Conservation (phyloP, 768 basidiomycete genomes). For the Trichaptum fuscoviolaceum region DNA sequence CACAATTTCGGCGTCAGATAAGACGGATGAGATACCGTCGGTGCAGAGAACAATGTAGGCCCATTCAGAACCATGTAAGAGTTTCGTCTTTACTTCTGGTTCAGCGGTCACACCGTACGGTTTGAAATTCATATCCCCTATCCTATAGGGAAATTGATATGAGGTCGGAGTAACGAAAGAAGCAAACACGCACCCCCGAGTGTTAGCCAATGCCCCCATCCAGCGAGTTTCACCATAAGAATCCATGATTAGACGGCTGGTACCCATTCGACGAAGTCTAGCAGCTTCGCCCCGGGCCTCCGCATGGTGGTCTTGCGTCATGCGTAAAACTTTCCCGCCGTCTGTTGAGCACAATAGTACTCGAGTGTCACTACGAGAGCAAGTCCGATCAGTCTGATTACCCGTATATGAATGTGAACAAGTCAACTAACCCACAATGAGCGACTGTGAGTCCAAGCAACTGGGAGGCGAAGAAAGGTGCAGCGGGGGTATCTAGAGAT, state of each 20-base stretch:
- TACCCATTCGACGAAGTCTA: constrained; percentile 84
- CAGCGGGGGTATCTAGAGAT: constrained; percentile 72
- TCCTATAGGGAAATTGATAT: constrained; percentile 34
- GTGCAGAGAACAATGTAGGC: constrained; percentile 87
- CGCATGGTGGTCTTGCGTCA: constrained; percentile 96
- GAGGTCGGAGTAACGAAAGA: constrained; percentile 4
- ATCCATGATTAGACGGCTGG: constrained; percentile 83
- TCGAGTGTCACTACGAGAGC: constrained; percentile 68
- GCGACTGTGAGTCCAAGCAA: constrained; percentile 80
- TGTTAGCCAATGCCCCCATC: constrained; percentile 95
- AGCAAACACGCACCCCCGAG: constrained; percentile 58
- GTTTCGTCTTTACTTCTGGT: constrained; percentile 74
- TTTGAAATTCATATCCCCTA: constrained; percentile 88
- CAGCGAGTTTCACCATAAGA: constrained; percentile 92
- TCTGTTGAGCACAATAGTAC: constrained; percentile 75
- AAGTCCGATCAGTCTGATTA: constrained; percentile 7
- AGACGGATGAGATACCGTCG: constrained; percentile 86
- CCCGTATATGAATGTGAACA: neutral
- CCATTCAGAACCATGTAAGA: constrained; percentile 80
- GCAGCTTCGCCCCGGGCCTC: constrained; percentile 83
- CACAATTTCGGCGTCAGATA: constrained; percentile 92
- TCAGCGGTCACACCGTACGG: constrained; percentile 90
- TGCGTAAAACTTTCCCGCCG: constrained; percentile 67
- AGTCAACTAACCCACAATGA: constrained; percentile 69
- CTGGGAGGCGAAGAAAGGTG: constrained; percentile 79